Conservation (phyloP, 2,329 filamentous ascomycete genomes). For the Massarina eburnea region DNA sequence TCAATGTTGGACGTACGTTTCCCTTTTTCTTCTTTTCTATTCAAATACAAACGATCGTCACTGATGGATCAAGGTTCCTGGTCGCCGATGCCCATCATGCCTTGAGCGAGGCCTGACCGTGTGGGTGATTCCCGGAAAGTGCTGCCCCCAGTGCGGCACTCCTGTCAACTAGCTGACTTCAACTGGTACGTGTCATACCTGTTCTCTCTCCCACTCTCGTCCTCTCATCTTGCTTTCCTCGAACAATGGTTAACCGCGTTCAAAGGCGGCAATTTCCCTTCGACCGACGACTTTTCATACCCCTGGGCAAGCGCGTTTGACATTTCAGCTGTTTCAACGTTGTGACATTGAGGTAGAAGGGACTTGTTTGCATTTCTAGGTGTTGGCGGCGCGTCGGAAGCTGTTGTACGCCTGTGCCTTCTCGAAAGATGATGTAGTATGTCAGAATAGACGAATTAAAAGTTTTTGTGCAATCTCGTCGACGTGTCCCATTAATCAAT, state of each 20-base stretch:
- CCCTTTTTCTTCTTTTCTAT: background rate
- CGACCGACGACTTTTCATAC: conserved; percentile 3
- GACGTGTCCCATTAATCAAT: too few relatives aligned
- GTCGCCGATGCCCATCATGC: conserved; percentile 43
- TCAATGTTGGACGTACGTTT: too few relatives aligned
- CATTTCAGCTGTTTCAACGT: background rate
- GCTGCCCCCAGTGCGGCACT: conserved; percentile 43
- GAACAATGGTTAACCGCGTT: background rate
- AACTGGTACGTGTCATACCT: conserved; percentile 6
- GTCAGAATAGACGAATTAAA: too few relatives aligned
- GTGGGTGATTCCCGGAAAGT: conserved; percentile 45
- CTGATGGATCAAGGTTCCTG: conserved; percentile 36
- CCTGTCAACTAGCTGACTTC: conserved; percentile 35
- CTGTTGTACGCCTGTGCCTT: too few relatives aligned
- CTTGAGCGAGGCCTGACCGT: conserved; percentile 44
- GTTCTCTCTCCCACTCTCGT: background rate
- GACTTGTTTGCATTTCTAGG: background rate
- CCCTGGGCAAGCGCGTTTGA: background rate
- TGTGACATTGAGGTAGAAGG: background rate
- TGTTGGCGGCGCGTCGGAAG: background rate
- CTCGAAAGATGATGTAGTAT: too few relatives aligned
- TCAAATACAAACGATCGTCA: background rate
- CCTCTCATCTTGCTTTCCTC: background rate
- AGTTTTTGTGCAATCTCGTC: too few relatives aligned
- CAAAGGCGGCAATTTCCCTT: conserved; percentile 1